phyloP scores from a whole-genome alignment of 2,329 filamentous ascomycete species.

The Colletotrichum eleusines region DNA sequence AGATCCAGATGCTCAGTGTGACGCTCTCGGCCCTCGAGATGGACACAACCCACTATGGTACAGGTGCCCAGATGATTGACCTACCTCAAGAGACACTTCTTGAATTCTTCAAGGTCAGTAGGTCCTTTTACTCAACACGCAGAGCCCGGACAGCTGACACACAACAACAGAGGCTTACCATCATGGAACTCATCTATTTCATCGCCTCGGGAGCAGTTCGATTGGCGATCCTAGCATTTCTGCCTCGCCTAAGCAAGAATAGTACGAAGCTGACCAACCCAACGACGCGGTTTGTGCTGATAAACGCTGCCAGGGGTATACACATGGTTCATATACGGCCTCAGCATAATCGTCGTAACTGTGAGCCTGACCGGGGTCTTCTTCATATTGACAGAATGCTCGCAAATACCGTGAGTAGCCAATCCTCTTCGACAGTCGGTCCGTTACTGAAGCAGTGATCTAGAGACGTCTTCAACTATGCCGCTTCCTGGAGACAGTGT shows the following conservation, averaged over 20 bases:
- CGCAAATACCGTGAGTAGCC: slow-evolving; percentile 42
- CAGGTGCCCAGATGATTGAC: slow-evolving; percentile 30
- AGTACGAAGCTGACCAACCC: slow-evolving; percentile 42
- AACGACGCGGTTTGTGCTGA: not conserved
- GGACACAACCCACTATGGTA: slow-evolving; percentile 33
- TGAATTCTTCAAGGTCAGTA: slow-evolving; percentile 28
- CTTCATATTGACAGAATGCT: slow-evolving; percentile 44
- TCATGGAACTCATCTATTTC: slow-evolving; percentile 46
- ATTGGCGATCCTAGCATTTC: slow-evolving; percentile 51
- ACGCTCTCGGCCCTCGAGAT: slow-evolving; percentile 34
- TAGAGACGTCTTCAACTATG: slow-evolving; percentile 36
- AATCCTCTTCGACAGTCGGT: too few species aligned
- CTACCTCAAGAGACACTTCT: slow-evolving; percentile 18
- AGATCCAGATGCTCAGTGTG: slow-evolving; percentile 16
- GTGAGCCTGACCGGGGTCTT: slow-evolving; percentile 43
- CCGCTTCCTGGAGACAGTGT: slow-evolving; percentile 44
- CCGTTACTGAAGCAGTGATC: not conserved
- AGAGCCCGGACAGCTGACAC: not conserved
- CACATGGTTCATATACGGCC: slow-evolving; percentile 32
- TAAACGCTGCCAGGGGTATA: slow-evolving; percentile 10
- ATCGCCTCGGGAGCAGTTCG: slow-evolving; percentile 49
- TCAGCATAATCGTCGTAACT: slow-evolving; percentile 38
- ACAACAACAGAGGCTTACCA: slow-evolving; percentile 21
- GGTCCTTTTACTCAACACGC: too few species aligned
- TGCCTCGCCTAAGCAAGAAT: slow-evolving; percentile 51